These are phyloP conservation scores for Podospora tetraspora DNA, from an alignment of 495 filamentous ascomycete genomes.

Conservation along the genomic window DNA sequence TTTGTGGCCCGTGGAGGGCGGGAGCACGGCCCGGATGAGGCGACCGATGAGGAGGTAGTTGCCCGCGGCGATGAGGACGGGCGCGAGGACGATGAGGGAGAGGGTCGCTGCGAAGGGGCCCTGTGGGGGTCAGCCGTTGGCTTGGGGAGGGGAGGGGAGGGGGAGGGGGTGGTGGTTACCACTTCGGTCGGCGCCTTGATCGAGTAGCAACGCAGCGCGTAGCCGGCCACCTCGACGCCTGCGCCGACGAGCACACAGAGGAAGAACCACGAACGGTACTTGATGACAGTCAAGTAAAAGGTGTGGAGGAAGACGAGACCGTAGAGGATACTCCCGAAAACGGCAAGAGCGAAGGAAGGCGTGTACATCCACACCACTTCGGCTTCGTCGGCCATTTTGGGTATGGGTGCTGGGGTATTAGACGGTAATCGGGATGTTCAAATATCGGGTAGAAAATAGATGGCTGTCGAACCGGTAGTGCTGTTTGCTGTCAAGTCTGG, in stretches of 20 bases:
- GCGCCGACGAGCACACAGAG: conserved; percentile 27
- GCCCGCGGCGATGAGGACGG: conserved; percentile 39
- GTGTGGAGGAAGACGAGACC: conserved; percentile 20
- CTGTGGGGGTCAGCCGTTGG: conserved; percentile 15
- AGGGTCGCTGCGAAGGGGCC: conserved; percentile 53
- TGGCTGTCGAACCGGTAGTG: not conserved
- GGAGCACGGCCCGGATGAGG: conserved; percentile 37
- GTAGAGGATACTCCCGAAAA: conserved; percentile 27
- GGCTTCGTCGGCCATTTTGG: not conserved
- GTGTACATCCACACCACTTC: conserved; percentile 24
- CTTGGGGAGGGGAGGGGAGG: not conserved
- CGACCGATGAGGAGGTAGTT: conserved; percentile 50
- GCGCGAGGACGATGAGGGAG: conserved; percentile 48
- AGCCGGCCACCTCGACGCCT: conserved; percentile 42
- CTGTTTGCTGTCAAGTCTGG: not conserved
- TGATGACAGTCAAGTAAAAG: conserved; percentile 28
- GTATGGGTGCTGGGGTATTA: not conserved
- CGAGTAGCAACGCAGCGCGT: conserved; percentile 38
- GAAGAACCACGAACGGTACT: conserved; percentile 31
- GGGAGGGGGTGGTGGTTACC: conserved; percentile 30
- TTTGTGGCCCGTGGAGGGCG: conserved; percentile 11
- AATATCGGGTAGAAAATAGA: not conserved
- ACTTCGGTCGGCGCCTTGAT: conserved; percentile 9
- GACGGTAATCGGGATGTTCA: not conserved
- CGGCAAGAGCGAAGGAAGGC: conserved; percentile 27